Percentiles rank a stretch among this genome's conserved stretches.
phyloP scores from a whole-genome alignment of 306 rosid genomes.

The Lotus japonicus region DNA sequence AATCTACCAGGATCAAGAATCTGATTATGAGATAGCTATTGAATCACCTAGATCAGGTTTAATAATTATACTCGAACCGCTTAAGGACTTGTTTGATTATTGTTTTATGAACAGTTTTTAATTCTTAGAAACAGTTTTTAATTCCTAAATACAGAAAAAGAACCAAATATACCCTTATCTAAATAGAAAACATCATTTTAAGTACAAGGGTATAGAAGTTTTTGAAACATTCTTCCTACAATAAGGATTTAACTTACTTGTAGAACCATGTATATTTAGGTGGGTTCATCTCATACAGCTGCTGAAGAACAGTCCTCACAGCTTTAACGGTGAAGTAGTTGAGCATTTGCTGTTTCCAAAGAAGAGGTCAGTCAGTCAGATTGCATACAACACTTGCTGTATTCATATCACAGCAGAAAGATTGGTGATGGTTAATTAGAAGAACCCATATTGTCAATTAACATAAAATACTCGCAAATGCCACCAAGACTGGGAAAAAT shows the following conservation, averaged over 20 bases:
- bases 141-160: no score
- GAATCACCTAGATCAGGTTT: not conserved
- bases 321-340: conserved; percentile 94
- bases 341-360: conserved; percentile 72
- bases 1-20: not conserved
- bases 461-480: no score
- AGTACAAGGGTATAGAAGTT: not conserved
- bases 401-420: not conserved
- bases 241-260: conserved; percentile 51
- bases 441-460: not conserved
- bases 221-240: not conserved
- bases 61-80: not conserved
- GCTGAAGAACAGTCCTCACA: conserved; percentile 91
- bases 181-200: not conserved
- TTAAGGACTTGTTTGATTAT: no score
- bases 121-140: no score
- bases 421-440: not conserved
- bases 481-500: no score
- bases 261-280: conserved; percentile 85
- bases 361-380: conserved; percentile 27
- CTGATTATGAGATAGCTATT: not conserved
- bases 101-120: no score
- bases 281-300: conserved; percentile 92
- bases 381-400: not conserved
- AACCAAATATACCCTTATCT: not conserved